Evolutionary conservation across 495 filamentous ascomycete species (phyloP), one percentile per base, ranked within the genome.

Genomic region (Zalerion maritima): DNA sequence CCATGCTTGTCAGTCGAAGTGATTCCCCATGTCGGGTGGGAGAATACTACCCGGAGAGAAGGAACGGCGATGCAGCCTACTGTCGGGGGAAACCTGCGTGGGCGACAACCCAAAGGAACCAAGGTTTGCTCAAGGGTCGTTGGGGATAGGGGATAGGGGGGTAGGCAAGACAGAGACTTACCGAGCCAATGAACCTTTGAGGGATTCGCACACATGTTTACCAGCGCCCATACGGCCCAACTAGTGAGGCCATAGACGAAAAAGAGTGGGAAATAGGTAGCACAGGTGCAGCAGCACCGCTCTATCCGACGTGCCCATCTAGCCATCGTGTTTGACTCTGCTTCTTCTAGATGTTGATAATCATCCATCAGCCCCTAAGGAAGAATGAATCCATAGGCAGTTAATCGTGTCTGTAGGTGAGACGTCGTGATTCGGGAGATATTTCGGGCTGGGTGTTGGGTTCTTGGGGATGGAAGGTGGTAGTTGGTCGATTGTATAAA

Each of bases 161-260:
- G 11, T 10, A 6, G 19, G 16, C 9, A 19, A 37, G n/a, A 11
- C 17, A 22, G 16, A 39, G 32, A 37, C 66, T 24, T 66, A 92
- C 81, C 79, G 43, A 78, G 73, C 74, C 75, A 79, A 11, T 49
- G 36, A 23, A 60, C 68, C 35, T 62, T 62, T n/a, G 60, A 49
- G 6, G 60, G 54, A 27, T 54, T 57, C 17, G 78, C 60, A 18
- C 83, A 78, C 21, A 93, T 78, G 35, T 64, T 75, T 20, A 78
- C 68, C 43, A 87, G 72, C 12, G 93, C 86, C 61, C 78, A 96
- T 19, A 78, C 71, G 2, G 85, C 84, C 89, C 89, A 97, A 4
- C 73, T 78, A 4, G 80, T 91, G 30, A 93, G 43, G 21, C 79
- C 69, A 44, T 94, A 94, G 34, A 97, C 80, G 52, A 97, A 93